Conservation (phyloP, 2,329 filamentous ascomycete genomes). For the Saccharata proteae region DNA sequence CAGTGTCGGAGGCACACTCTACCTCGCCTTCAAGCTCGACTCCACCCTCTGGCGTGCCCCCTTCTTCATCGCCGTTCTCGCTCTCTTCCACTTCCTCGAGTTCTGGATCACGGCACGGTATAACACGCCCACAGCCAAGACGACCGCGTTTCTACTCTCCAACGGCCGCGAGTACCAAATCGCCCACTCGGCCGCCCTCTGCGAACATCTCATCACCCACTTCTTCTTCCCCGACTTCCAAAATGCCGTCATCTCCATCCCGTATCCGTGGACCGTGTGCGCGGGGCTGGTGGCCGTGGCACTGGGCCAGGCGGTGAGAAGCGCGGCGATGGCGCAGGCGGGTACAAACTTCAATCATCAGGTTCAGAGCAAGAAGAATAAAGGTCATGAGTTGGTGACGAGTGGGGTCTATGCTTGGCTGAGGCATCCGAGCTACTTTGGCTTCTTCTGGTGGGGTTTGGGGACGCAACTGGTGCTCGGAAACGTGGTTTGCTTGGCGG, state of each 20-base stretch:
- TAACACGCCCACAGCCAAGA: slow-evolving; percentile 62
- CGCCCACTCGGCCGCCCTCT: slow-evolving; percentile 62
- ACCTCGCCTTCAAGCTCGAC: slow-evolving; percentile 16
- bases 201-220: slow-evolving; percentile 56
- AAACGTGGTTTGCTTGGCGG: slow-evolving; percentile 66
- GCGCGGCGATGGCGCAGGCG: slow-evolving; percentile 78
- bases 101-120: slow-evolving; percentile 80
- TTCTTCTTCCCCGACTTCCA: slow-evolving; percentile 42
- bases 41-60: slow-evolving; percentile 45
- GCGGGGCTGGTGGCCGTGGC: slow-evolving; percentile 53
- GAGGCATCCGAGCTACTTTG: slow-evolving; percentile 89
- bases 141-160: slow-evolving; percentile 69
- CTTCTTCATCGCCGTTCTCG: slow-evolving; percentile 55
- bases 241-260: slow-evolving; percentile 31
- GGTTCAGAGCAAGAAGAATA: slow-evolving; percentile 57
- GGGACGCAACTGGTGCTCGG: slow-evolving; percentile 86
- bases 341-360: slow-evolving; percentile 83
- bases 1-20: slow-evolving; percentile 19
- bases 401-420: slow-evolving; percentile 64
- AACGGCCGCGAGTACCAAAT: slow-evolving; percentile 79
- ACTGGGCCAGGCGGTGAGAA: slow-evolving; percentile 63
- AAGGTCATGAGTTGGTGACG: slow-evolving; percentile 71
- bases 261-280: slow-evolving; percentile 23
- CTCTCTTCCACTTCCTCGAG: slow-evolving; percentile 89
- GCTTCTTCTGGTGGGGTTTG: slow-evolving; percentile 97